These are phyloP conservation scores for Elongisporangium senticosum DNA, from an alignment of 352 stramenopile species.

Conservation along the genomic window DNA sequence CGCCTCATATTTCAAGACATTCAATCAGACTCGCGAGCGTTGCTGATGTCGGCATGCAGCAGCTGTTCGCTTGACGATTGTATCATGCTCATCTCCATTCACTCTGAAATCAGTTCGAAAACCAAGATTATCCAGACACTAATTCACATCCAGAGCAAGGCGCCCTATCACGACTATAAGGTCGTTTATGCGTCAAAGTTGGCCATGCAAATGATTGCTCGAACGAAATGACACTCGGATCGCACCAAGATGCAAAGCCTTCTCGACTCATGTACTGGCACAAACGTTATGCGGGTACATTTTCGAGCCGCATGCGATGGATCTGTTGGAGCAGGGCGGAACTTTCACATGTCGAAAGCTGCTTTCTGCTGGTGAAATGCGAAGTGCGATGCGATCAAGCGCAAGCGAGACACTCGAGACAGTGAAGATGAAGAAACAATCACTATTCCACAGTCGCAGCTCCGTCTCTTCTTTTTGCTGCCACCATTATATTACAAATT, in stretches of 20 bases:
- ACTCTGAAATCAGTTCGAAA: constrained; percentile 20
- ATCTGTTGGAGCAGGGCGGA: constrained; percentile 23
- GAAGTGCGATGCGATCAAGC: constrained; percentile 8
- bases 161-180: constrained; percentile 16
- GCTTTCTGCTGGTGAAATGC: constrained; percentile 15
- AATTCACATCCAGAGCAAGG: constrained; percentile 29
- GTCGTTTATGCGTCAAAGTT: constrained; percentile 27
- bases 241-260: constrained; percentile 19
- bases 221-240: constrained; percentile 18
- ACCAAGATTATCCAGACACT: constrained; percentile 24
- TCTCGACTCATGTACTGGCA: constrained; percentile 17
- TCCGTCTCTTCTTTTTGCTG: too few species aligned
- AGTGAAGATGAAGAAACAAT: constrained; percentile 13
- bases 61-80: constrained; percentile 26
- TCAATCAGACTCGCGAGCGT: constrained; percentile 11
- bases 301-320: constrained; percentile 27
- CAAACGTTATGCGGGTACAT: constrained; percentile 29
- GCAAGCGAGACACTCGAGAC: constrained; percentile 9
- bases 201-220: constrained; percentile 30
- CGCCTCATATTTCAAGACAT: constrained; percentile 25
- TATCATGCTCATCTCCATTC: constrained; percentile 19
- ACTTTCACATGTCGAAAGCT: constrained; percentile 17
- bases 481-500: too few species aligned
- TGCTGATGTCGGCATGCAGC: constrained; percentile 15
- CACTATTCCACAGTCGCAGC: constrained; percentile 15